Evolutionary conservation across 2,329 filamentous ascomycete genomes (phyloP), one percentile per base, ranked within the genome.

Genomic region (Cordyceps javanica): DNA sequence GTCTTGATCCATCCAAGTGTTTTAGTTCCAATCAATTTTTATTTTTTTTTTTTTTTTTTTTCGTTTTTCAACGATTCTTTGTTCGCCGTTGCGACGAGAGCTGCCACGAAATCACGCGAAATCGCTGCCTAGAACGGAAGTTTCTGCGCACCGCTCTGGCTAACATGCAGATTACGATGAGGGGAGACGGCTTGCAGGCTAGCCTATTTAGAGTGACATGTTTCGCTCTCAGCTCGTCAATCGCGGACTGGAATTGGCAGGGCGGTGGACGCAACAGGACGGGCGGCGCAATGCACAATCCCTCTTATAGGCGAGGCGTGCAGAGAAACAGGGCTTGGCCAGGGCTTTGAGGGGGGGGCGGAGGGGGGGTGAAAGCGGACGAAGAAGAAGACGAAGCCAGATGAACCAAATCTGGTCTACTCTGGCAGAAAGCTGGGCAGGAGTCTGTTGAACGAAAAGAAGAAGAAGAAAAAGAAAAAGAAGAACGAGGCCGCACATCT

Each of bases 181-280:
- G 28, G 28, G 44, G 10, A 32, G 9, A 13, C 30, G 10, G 21
- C n/a, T 2, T 32, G 16, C 11, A 34, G 13, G 19, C 51, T 34
- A 54, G 21, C 21, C 32, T 23, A 7, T 11, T 39, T 51, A 1
- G 4, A 23, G 39, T 13, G 19, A 10, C 26, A 32, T 32, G 34
- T 54, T 42, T 44, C 51, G 28, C 3, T 44, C 23, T n/a, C 51
- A 44, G 38, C 38, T 54, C 39, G 38, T 54, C 39, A 32, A 54
- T 44, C n/a, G 26, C 19, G 30, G n/a, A 25, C 13, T 54, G 9
- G 25, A 34, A 32, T 42, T 34, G 51, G 51, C 26, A 53, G 38
- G 13, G 8, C 3, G 13, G 10, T 23, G 23, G 26, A 48, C 9
- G 16, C 34, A 5, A 30, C 34, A 30, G 19, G 16, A 32, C n/a